Evolutionary conservation across 306 rosid species (phyloP).

Genomic region (Hippophae rhamnoides): DNA sequence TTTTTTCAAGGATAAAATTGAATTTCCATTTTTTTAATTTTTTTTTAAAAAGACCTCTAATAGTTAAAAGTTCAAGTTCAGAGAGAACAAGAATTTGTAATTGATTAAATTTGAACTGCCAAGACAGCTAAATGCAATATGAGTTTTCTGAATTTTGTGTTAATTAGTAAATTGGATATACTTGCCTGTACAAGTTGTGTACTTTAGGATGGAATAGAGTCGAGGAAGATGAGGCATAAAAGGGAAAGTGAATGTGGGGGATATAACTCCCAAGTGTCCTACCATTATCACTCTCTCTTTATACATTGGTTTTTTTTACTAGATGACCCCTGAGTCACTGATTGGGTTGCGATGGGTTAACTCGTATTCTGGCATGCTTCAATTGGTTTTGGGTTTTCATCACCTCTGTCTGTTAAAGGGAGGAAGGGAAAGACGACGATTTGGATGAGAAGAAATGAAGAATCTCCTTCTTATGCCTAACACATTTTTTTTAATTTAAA

Average conservation of each 20-base stretch:
- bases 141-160: neutral
- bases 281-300: constrained; percentile 22
- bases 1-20: too few species aligned
- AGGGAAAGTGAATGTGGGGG: constrained; percentile 36
- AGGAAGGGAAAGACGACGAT: too few species aligned
- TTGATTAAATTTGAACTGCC: constrained; percentile 1
- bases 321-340: neutral
- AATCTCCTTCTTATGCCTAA: too few species aligned
- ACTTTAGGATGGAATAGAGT: constrained; percentile 32
- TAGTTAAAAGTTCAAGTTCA: neutral
- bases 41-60: too few species aligned
- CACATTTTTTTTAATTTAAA: too few species aligned
- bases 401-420: neutral
- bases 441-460: too few species aligned
- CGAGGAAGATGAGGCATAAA: constrained; percentile 33
- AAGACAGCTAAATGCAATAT: constrained; percentile 4
- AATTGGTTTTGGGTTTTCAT: neutral
- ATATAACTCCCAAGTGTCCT: constrained; percentile 39
- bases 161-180: neutral
- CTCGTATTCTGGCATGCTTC: neutral
- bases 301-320: neutral
- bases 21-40: too few species aligned
- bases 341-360: neutral
- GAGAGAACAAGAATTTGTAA: constrained; percentile 1
- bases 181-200: constrained; percentile 44